Evolutionary conservation across 306 rosid species (phyloP).

Genomic region (Vigna radiata): DNA sequence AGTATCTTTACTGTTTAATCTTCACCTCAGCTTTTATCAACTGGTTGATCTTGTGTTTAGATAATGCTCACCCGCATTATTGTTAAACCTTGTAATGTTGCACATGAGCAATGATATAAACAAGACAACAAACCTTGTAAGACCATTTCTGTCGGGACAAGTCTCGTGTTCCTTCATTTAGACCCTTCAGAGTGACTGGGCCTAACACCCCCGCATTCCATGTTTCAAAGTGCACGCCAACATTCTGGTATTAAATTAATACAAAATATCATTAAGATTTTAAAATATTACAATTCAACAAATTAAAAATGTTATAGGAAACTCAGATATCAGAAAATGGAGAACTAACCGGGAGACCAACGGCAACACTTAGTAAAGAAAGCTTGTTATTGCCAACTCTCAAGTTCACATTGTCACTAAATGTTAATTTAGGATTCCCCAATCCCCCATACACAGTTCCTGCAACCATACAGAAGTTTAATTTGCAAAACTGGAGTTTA

Average conservation of each 20-base stretch:
- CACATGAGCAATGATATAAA: neutral
- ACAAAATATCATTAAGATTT: neutral
- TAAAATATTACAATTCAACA: neutral
- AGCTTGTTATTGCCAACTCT: slow-evolving; percentile 84
- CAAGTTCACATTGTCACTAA: slow-evolving; percentile 66
- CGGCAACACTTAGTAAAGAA: slow-evolving; percentile 83
- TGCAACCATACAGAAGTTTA: slow-evolving; percentile 45
- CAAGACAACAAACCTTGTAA: slow-evolving; percentile 69
- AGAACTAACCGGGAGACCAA: slow-evolving; percentile 91
- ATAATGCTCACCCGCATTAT: neutral
- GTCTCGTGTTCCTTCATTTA: slow-evolving; percentile 72
- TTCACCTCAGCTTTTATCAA: neutral
- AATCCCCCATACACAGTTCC: slow-evolving; percentile 76
- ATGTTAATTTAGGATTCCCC: slow-evolving; percentile 66
- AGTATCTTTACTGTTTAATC: neutral
- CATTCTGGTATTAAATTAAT: slow-evolving; percentile 69
- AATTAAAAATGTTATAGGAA: slow-evolving; percentile 29
- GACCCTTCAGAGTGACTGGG: slow-evolving; percentile 73
- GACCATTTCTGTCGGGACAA: slow-evolving; percentile 88
- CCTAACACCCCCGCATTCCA: slow-evolving; percentile 78
- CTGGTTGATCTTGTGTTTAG: neutral
- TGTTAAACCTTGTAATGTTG: slow-evolving; percentile 17
- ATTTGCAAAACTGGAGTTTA: slow-evolving; percentile 37
- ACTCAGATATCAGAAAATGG: slow-evolving; percentile 3
- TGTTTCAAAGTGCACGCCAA: slow-evolving; percentile 76